Base-by-base conservation (phyloP, 768 basidiomycete species). In the Boletellus ananiceps region DNA sequence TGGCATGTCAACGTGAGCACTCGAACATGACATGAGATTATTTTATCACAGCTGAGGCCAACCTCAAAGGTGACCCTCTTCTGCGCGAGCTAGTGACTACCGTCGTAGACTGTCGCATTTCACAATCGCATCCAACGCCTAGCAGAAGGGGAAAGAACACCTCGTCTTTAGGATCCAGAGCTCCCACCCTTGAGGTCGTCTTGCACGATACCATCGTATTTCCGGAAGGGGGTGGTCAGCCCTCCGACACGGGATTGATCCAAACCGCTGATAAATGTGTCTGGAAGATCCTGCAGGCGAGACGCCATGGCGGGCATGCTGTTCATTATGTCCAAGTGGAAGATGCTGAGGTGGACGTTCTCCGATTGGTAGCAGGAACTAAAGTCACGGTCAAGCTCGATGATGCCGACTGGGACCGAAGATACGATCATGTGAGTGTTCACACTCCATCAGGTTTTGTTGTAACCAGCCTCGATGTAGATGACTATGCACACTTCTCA, bases 401-500 rank as follows among this genome's bases (percentile, higher is more conserved):
- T 34, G 71, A 80, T 19, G 70, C 73, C 18, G 88, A 83, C 14
- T 82, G 75, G 65, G 74, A 77, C 50, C 73, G 84, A 55, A 75
- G 90, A 52, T 77, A 81, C 53, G 89, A 93, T 61, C 84, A 88
- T 73, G 86, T 84, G 68, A 54, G 81, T 68, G 32, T 43, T 31
- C 15, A 23, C 32, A 47, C 44, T 36, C 50, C 39, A 32, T 9
- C 23, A 29, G 44, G 33, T 32, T 49, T 25, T 19, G 37, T 33
- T 27, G n/a, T 46, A 29, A 49, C 18, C 23, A 27, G 15, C 16
- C 43, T 21, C 11, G 33, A 21, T 37, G 38, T 56, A 88, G 85
- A 88, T 88, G 84, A 79, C 82, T 14, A 81, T 88, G 79, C 89
- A 93, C 65, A 90, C 88, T 1, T 84, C 85, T 0, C 90, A 92